Conservation (phyloP, 2,329 filamentous ascomycete genomes). For the Penicillium brasilianum region DNA sequence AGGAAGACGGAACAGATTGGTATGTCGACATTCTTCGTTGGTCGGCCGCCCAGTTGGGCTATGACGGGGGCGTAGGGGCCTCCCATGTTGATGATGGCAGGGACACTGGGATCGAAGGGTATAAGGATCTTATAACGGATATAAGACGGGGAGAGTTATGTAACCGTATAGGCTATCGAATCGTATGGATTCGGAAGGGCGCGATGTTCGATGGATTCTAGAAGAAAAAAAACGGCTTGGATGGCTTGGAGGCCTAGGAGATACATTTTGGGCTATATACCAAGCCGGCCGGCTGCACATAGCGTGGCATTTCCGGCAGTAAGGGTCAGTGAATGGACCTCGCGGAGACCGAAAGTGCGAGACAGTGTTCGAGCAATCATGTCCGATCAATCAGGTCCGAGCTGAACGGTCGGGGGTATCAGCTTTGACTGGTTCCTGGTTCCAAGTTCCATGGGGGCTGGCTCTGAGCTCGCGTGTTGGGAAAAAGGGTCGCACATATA, state of each 20-base stretch:
- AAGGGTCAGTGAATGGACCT: constrained; percentile 2
- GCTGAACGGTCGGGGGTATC: not conserved
- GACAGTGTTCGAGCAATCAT: not conserved
- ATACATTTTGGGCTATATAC: not conserved
- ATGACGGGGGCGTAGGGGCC: constrained; percentile 38
- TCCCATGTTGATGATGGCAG: constrained; percentile 19
- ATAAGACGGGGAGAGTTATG: not conserved
- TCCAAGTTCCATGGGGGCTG: not conserved
- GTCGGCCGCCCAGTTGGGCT: constrained; percentile 52
- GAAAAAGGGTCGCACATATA: not conserved
- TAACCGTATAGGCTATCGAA: not conserved
- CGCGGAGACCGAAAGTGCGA: constrained; percentile 1
- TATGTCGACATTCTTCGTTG: constrained; percentile 64
- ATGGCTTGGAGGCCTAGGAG: not conserved
- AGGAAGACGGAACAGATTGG: constrained; percentile 70
- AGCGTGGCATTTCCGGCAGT: not conserved
- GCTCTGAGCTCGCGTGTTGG: not conserved
- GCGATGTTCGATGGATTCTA: not conserved
- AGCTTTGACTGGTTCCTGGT: not conserved
- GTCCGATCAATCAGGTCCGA: constrained; percentile 1
- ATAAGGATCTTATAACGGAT: not conserved
- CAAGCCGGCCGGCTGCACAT: not conserved
- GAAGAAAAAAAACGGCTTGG: too few species aligned
- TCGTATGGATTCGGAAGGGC: not conserved
- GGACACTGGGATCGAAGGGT: not conserved